Evolutionary conservation across 108 stramenopile species (phyloP), one percentile per base, ranked within the genome.

Genomic region (Skeletonema marinoi): DNA sequence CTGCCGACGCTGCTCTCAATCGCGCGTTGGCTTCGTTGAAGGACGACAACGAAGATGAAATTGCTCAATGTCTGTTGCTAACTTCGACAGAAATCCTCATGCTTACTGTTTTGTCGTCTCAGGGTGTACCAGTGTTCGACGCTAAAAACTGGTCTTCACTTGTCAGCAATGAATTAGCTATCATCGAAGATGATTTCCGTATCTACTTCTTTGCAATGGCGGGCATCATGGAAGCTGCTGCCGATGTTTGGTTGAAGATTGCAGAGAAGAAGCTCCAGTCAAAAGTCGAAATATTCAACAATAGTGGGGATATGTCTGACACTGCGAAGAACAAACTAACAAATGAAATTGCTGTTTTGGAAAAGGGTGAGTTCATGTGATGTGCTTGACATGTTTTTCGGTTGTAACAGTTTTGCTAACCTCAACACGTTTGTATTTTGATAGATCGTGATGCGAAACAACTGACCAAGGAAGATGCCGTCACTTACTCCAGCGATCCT

Each of bases 61-160:
- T 60, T 44, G 74, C 62, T 31, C 38, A 77, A 29, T 54, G 44
- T 35, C 58, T 87, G 2, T 42, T 59, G n/a, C 51, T 90, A n/a
- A 86, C 85, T 13, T 71, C 75, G 21, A 80, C 78, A 30, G 87
- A 90, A 70, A 83, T 85, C 41, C 78, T 90, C 8, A 85, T 88
- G 44, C 82, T 91, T 4, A 84, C 70, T 30, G 85, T 86, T n/a
- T n/a, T 87, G 32, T 68, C 83, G 16, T 80, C 82, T 42, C 78
- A 86, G 68, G 90, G 90, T 2, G 32, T 91, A 12, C 90, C 90
- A 31, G 85, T 85, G 9, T 86, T 72, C 50, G n/a, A 56, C 9
- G 54, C 70, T 32, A 80, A 78, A 16, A 61, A 88, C 33, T 88
- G 87, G 87, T 30, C 44, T 11, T 62, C 73, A 13, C 60, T 83